These are phyloP conservation scores for Phytopythium sindhum DNA, from an alignment of 352 stramenopile species.

Conservation along the genomic window DNA sequence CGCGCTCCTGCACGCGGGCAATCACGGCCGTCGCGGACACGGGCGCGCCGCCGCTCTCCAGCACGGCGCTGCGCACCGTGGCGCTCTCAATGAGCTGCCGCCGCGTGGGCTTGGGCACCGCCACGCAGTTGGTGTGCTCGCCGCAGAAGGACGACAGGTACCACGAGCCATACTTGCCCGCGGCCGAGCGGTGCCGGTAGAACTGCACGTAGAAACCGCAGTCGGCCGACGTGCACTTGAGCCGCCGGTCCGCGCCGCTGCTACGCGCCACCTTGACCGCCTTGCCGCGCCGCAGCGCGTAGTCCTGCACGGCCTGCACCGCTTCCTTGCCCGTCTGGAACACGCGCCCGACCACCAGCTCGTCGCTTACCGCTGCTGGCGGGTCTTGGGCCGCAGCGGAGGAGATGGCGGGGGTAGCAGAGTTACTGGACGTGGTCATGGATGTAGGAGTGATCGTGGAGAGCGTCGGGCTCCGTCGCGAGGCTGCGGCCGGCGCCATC, in stretches of 20 bases:
- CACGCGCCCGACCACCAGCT: slow-evolving; percentile 16
- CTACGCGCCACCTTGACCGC: slow-evolving; percentile 19
- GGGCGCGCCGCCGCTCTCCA: slow-evolving; percentile 9
- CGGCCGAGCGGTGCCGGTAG: slow-evolving; percentile 23
- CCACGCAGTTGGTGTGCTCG: slow-evolving; percentile 17
- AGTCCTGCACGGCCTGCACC: slow-evolving; percentile 30
- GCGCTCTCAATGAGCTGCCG: slow-evolving; percentile 24
- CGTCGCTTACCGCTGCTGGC: not conserved
- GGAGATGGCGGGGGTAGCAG: not conserved
- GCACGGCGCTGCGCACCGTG: slow-evolving; percentile 17
- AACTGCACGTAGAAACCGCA: slow-evolving; percentile 32
- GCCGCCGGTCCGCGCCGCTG: slow-evolving; percentile 22
- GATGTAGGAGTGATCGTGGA: too few species aligned
- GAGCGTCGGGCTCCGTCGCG: too few species aligned
- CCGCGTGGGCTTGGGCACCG: slow-evolving; percentile 13
- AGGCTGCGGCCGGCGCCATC: too few species aligned
- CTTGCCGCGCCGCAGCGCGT: slow-evolving; percentile 23
- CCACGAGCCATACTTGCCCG: slow-evolving; percentile 26
- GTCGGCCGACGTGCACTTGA: slow-evolving; percentile 17
- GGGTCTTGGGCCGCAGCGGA: not conserved
- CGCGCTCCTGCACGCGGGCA: slow-evolving; percentile 12
- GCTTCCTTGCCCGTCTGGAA: slow-evolving; percentile 21
- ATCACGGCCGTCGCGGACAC: slow-evolving; percentile 17
- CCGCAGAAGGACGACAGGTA: slow-evolving; percentile 26
- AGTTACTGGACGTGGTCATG: too few species aligned